These are phyloP conservation scores for Dryas alaskensis DNA, from an alignment of 306 rosid species.

Conservation along the genomic window DNA sequence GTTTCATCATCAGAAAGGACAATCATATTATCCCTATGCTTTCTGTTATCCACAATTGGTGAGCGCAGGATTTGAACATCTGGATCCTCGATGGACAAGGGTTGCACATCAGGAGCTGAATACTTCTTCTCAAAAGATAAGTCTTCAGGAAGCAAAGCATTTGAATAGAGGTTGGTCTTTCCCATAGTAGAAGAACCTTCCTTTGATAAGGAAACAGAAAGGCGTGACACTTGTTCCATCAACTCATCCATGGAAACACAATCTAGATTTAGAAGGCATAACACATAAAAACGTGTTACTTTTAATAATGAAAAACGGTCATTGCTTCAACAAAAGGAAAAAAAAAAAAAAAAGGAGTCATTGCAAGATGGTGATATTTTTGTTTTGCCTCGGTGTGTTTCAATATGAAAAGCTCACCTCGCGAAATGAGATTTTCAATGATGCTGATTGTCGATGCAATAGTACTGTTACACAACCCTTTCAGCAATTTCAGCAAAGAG, in stretches of 20 bases:
- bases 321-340: not conserved
- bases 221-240: constrained; percentile 60
- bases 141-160: constrained; percentile 37
- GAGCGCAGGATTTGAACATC: constrained; percentile 39
- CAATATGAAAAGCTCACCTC: constrained; percentile 52
- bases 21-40: constrained; percentile 35
- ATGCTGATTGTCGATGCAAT: constrained; percentile 41
- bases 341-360: not conserved
- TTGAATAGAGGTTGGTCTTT: constrained; percentile 32
- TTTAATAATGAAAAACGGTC: constrained; percentile 11
- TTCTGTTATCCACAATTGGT: constrained; percentile 26
- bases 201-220: constrained; percentile 58
- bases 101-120: constrained; percentile 38
- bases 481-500: constrained; percentile 60
- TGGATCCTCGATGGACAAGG: constrained; percentile 38
- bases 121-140: constrained; percentile 32
- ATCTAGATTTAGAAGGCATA: constrained; percentile 49
- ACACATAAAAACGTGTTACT: constrained; percentile 28
- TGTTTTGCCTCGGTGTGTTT: not conserved
- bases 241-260: constrained; percentile 57
- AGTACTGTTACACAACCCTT: constrained; percentile 46
- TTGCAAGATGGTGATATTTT: constrained; percentile 2
- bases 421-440: constrained; percentile 64
- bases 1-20: constrained; percentile 87
- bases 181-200: constrained; percentile 44